Percentiles rank a stretch among this genome's conserved stretches.
Evolutionary conservation across 805 yeast genomes (phyloP).

Genomic region (Yarrowia keelungensis): DNA sequence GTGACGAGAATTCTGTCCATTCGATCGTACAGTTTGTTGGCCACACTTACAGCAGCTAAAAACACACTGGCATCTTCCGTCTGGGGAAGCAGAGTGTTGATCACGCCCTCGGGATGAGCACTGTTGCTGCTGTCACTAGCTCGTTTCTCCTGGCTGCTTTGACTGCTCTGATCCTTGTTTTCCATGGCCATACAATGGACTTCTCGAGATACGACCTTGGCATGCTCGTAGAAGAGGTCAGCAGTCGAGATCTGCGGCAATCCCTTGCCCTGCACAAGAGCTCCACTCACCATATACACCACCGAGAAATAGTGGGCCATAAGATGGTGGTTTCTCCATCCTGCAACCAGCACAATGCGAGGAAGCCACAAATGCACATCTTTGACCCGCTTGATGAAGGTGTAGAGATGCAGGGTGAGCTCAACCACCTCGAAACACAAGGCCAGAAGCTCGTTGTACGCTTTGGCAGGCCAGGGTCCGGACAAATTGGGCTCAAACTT

Average conservation of each 20-base stretch:
- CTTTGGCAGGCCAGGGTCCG: slow-evolving; percentile 49
- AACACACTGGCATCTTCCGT: slow-evolving; percentile 45
- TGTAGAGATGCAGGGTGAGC: slow-evolving; percentile 45
- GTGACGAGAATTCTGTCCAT: slow-evolving; percentile 48
- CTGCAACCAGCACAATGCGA: slow-evolving; percentile 43
- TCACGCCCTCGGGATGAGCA: slow-evolving; percentile 3
- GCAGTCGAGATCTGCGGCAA: slow-evolving; percentile 15
- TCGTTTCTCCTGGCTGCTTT: slow-evolving; percentile 6
- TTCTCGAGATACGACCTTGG: slow-evolving; percentile 19
- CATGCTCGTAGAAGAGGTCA: slow-evolving; percentile 8
- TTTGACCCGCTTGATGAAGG: slow-evolving; percentile 45
- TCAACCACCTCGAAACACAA: slow-evolving; percentile 41
- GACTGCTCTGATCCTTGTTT: neutral
- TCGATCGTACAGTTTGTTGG: slow-evolving; percentile 47
- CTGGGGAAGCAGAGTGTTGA: slow-evolving; percentile 44
- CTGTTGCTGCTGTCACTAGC: slow-evolving; percentile 25
- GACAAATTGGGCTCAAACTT: slow-evolving; percentile 48
- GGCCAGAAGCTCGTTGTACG: slow-evolving; percentile 45
- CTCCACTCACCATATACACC: slow-evolving; percentile 48
- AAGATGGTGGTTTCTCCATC: slow-evolving; percentile 48
- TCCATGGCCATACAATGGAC: slow-evolving; percentile 11
- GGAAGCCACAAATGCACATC: slow-evolving; percentile 44
- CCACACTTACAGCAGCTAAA: slow-evolving; percentile 45
- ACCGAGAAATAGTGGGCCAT: slow-evolving; percentile 47
- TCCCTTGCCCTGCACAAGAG: slow-evolving; percentile 43